Conservation (phyloP, 345 rosid species). For the Microcos paniculata region DNA sequence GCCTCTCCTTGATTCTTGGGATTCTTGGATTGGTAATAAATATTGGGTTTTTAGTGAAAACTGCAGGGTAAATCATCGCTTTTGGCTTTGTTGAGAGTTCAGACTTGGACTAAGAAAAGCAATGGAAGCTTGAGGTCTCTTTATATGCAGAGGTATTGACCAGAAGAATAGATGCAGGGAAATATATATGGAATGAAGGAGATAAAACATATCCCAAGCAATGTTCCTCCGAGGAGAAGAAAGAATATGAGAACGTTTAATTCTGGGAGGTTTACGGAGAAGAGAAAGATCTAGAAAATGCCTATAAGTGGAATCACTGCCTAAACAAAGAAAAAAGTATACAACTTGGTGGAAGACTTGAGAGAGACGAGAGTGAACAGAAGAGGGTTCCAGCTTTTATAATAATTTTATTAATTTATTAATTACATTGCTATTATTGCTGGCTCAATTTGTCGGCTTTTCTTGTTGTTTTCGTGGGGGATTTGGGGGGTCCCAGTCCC, state of each 20-base stretch:
- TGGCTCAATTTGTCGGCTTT: neutral
- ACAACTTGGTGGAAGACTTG: neutral
- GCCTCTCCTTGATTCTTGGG: constrained; percentile 16
- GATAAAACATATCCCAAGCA: neutral
- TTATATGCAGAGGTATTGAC: neutral
- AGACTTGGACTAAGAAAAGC: neutral
- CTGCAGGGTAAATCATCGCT: constrained; percentile 17
- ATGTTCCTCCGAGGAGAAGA: neutral
- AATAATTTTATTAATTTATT: too few relatives aligned
- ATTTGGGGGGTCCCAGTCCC: constrained; percentile 4
- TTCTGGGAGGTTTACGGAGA: neutral
- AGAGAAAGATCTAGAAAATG: constrained; percentile 16
- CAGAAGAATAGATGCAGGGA: neutral
- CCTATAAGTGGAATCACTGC: neutral
- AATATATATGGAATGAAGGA: too few relatives aligned
- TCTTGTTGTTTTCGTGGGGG: constrained; percentile 2
- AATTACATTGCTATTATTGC: too few relatives aligned
- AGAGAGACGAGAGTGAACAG: neutral
- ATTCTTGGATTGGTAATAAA: constrained; percentile 1
- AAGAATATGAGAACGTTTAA: neutral
- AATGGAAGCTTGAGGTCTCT: neutral
- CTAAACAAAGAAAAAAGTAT: too few relatives aligned
- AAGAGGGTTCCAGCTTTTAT: constrained; percentile 8
- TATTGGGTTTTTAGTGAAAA: neutral
- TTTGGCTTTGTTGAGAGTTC: neutral